Base-by-base conservation (phyloP, 169 alveolate species). In the Plasmodium falciparum region DNA sequence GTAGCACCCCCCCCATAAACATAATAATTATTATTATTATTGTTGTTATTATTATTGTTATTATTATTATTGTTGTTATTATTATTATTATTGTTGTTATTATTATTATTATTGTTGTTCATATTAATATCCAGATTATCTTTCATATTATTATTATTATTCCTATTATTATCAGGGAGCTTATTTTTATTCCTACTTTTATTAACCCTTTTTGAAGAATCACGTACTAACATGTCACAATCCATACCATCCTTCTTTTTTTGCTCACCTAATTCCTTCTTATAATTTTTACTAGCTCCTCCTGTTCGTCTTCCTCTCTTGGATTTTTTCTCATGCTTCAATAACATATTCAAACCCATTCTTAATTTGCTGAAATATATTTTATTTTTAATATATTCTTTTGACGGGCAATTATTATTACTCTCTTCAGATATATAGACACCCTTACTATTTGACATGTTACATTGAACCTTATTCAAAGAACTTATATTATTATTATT, bases 291-390 rank as follows among this genome's bases (percentile, higher is more conserved):
- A n/a, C 22, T 66, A 39, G 15, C 39, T 39, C 22, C 24, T 11
- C 3, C 12, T 15, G 45, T 22, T 49, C 54, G 7, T 33, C 50
- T 52, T 22, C 76, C 15, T 70, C 66, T 76, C 62, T 52, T 80
- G 20, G 33, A 52, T 72, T 67, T 80, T 52, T 80, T 80, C 47
- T 80, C 90, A 80, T 80, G 61, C 11, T 67, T 80, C 5, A 80
- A 62, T 11, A 80, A 39, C 2, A 80, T 15, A 67, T 67, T 80
- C 15, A 80, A 26, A 0, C 90, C 90, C 43, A 66, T 80, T 71
- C 67, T 80, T 50, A 80, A 67, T 54, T 62, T 80, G 1, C 73
- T 43, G 59, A 26, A 69, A 33, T 66, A 66, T 12, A 56, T 43
- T 54, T 80, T 80, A 29, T 72, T 80, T 54, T 67, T 80, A 11